These are phyloP conservation scores for Monosporascus sp. DNA, from an alignment of 2,329 filamentous ascomycete species.

Conservation along the genomic window DNA sequence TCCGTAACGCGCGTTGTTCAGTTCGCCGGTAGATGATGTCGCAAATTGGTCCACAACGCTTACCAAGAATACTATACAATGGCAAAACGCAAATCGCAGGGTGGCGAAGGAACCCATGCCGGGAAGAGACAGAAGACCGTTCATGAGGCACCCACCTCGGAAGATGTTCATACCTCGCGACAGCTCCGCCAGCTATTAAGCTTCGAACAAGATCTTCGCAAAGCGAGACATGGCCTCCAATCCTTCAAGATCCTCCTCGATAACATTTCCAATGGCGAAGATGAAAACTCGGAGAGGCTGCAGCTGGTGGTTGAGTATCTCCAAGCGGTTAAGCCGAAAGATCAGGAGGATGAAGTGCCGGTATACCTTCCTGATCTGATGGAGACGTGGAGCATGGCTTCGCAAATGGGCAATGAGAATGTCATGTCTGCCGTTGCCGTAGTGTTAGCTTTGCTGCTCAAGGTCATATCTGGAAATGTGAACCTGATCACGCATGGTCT, in stretches of 20 bases:
- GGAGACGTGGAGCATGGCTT: conserved; percentile 82
- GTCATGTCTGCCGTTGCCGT: conserved; percentile 77
- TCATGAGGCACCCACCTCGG: conserved; percentile 51
- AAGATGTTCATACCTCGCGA: conserved; percentile 56
- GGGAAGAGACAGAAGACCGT: conserved; percentile 52
- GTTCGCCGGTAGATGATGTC: conserved; percentile 5
- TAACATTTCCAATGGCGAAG: conserved; percentile 48
- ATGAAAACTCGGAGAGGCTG: conserved; percentile 42
- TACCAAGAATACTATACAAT: conserved; percentile 12
- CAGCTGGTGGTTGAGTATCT: conserved; percentile 67
- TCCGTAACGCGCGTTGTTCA: too few relatives aligned
- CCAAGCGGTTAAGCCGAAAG: conserved; percentile 44
- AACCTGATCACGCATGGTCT: conserved; percentile 72
- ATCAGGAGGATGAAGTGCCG: conserved; percentile 49
- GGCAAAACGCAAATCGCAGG: conserved; percentile 24
- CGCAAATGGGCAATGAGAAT: conserved; percentile 72
- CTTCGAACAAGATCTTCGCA: conserved; percentile 64
- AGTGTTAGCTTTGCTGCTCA: conserved; percentile 74
- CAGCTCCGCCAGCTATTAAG: conserved; percentile 64
- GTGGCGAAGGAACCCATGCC: conserved; percentile 31
- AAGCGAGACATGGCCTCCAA: conserved; percentile 68
- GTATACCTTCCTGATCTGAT: conserved; percentile 73
- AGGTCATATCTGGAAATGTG: conserved; percentile 66
- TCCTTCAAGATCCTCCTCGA: conserved; percentile 70
- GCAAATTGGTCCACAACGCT: conserved; percentile 5